These are phyloP conservation scores for Rosa rugosa DNA, from an alignment of 306 rosid genomes.

Conservation along the genomic window DNA sequence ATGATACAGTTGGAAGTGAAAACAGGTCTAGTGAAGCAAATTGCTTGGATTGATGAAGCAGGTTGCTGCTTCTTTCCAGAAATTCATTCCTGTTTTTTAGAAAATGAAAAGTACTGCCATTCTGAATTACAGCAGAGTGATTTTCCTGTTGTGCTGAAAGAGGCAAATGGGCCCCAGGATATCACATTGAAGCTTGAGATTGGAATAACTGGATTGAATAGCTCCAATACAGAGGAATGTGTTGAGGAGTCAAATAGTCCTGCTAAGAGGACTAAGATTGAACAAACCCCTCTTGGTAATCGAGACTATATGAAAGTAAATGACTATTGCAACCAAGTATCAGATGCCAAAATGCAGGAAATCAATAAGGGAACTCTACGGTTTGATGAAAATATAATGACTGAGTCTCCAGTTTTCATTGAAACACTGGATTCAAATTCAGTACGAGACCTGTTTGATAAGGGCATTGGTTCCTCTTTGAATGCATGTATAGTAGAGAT, in stretches of 20 bases:
- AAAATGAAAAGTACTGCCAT: conserved; percentile 13
- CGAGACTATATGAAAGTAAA: not conserved
- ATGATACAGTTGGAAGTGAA: conserved; percentile 31
- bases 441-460: conserved; percentile 20
- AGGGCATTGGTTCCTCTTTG: conserved; percentile 4
- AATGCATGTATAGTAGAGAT: conserved; percentile 19
- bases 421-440: conserved; percentile 15
- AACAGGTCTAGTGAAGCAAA: conserved; percentile 19
- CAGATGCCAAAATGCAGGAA: conserved; percentile 13
- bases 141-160: conserved; percentile 17
- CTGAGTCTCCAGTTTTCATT: conserved; percentile 8
- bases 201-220: conserved; percentile 21
- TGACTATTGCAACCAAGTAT: conserved; percentile 7
- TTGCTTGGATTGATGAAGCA: conserved; percentile 41
- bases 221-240: conserved; percentile 18
- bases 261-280: conserved; percentile 5
- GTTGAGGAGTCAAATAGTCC: conserved; percentile 26
- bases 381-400: not conserved
- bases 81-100: conserved; percentile 7
- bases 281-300: conserved; percentile 6
- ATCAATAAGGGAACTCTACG: not conserved
- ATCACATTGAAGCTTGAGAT: conserved; percentile 32
- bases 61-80: conserved; percentile 35
- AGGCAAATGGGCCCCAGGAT: conserved; percentile 17
- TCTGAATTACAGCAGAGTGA: conserved; percentile 22